phyloP scores from a whole-genome alignment of 1,284 basidiomycete species.

The Boletellus deceptivus region DNA sequence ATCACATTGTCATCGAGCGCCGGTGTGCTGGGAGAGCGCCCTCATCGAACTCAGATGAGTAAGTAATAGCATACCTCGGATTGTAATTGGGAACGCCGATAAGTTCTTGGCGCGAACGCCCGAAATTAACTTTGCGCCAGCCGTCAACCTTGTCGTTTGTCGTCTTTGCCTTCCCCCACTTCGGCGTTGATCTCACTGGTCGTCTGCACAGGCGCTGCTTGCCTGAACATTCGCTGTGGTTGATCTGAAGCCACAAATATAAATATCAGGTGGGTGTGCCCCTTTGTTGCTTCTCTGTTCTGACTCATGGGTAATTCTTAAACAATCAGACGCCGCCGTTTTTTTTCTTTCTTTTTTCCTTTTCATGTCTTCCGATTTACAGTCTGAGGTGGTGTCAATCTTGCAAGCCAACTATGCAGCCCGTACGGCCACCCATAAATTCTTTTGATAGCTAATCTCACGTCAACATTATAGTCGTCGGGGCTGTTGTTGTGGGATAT shows the following conservation, averaged over 20 bases:
- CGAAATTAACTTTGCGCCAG: neutral
- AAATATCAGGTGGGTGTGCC: neutral
- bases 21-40: too few relatives aligned
- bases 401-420: neutral
- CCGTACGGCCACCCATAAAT: neutral
- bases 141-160: neutral
- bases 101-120: neutral
- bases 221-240: neutral
- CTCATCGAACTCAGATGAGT: neutral
- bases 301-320: neutral
- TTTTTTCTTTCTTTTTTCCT: neutral
- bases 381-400: neutral
- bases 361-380: conserved; percentile 4
- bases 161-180: neutral
- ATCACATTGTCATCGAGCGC: too few relatives aligned
- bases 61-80: neutral
- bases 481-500: conserved; percentile 2
- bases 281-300: too few relatives aligned
- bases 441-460: neutral
- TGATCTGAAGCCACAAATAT: neutral
- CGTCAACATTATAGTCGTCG: neutral
- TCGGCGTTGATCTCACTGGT: neutral
- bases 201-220: neutral
- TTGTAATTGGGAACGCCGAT: neutral
- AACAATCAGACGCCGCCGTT: neutral